Conservation (phyloP, 352 stramenopile genomes). For the Phytophthora crassamura region DNA sequence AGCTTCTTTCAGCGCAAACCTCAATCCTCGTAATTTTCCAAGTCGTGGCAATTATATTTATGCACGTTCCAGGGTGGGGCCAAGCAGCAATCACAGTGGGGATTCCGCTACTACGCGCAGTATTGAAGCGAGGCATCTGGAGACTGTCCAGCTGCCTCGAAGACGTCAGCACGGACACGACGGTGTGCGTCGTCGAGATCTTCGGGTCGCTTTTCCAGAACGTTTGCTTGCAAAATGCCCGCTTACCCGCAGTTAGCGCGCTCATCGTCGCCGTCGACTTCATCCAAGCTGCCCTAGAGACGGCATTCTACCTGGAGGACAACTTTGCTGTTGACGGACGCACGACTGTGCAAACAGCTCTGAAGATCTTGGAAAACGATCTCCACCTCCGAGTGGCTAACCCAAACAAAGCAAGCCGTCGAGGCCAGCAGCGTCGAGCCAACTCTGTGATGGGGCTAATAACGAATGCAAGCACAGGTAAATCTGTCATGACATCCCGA, state of each 20-base stretch:
- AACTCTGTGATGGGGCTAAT: too few relatives aligned
- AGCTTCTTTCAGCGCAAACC: conserved; percentile 17
- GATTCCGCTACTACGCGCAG: conserved; percentile 13
- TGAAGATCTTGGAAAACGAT: conserved; percentile 29
- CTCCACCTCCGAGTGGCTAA: too few relatives aligned
- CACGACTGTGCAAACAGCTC: conserved; percentile 14
- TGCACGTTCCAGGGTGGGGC: neutral
- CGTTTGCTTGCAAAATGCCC: conserved; percentile 28
- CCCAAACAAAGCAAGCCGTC: too few relatives aligned
- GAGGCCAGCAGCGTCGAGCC: too few relatives aligned
- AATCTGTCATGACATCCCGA: too few relatives aligned
- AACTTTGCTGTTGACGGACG: conserved; percentile 30
- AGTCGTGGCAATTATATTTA: conserved; percentile 22
- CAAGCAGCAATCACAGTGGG: conserved; percentile 19
- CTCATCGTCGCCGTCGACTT: conserved; percentile 25
- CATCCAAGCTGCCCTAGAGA: conserved; percentile 16
- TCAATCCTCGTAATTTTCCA: conserved; percentile 30
- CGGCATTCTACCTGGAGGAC: conserved; percentile 24
- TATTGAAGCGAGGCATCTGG: conserved; percentile 31
- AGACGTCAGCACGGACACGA: conserved; percentile 35
- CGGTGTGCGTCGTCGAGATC: conserved; percentile 37
- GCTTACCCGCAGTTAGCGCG: conserved; percentile 1
- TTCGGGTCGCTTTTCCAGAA: conserved; percentile 39
- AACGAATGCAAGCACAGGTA: too few relatives aligned
- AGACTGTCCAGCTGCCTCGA: conserved; percentile 18